Evolutionary conservation across 2,329 filamentous ascomycete species (phyloP).

Genomic region (Calonectria pseudoturangicola): DNA sequence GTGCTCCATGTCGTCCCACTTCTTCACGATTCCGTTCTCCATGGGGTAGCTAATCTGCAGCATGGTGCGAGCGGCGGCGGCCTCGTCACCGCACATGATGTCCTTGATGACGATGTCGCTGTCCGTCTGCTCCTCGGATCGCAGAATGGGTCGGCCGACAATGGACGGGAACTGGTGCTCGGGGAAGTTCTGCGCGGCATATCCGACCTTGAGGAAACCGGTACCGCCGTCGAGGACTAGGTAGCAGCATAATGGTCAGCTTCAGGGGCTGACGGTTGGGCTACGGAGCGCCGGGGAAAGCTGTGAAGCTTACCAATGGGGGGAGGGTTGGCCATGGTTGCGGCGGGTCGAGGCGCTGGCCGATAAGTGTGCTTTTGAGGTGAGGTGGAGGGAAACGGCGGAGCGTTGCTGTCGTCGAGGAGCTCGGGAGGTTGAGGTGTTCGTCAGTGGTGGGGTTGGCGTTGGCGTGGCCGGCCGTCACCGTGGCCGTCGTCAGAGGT

Average conservation of each 20-base stretch:
- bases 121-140: slow-evolving; percentile 88
- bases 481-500: slow-evolving; percentile 60
- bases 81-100: slow-evolving; percentile 99
- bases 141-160: slow-evolving; percentile 96
- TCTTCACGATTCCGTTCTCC: slow-evolving; percentile 99
- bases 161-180: slow-evolving; percentile 99
- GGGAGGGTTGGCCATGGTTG: slow-evolving; percentile 70
- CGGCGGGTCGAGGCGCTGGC: slow-evolving; percentile 48
- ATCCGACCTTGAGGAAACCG: slow-evolving; percentile 99
- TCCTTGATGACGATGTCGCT: slow-evolving; percentile 87
- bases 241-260: slow-evolving; percentile 50
- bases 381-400: slow-evolving; percentile 46
- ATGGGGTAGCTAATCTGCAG: slow-evolving; percentile 99
- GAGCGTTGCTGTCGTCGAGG: slow-evolving; percentile 49
- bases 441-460: slow-evolving; percentile 61
- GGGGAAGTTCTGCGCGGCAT: slow-evolving; percentile 99
- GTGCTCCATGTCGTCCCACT: slow-evolving; percentile 99
- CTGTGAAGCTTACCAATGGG: slow-evolving; percentile 70
- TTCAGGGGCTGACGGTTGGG: slow-evolving; percentile 45
- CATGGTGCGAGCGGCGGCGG: slow-evolving; percentile 95
- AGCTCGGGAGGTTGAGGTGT: slow-evolving; percentile 56
- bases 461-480: slow-evolving; percentile 50
- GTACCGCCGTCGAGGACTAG: slow-evolving; percentile 99
- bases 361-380: slow-evolving; percentile 34
- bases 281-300: slow-evolving; percentile 40